Conservation (phyloP, 2,329 filamentous ascomycete species). For the Aureobasidium sp. region DNA sequence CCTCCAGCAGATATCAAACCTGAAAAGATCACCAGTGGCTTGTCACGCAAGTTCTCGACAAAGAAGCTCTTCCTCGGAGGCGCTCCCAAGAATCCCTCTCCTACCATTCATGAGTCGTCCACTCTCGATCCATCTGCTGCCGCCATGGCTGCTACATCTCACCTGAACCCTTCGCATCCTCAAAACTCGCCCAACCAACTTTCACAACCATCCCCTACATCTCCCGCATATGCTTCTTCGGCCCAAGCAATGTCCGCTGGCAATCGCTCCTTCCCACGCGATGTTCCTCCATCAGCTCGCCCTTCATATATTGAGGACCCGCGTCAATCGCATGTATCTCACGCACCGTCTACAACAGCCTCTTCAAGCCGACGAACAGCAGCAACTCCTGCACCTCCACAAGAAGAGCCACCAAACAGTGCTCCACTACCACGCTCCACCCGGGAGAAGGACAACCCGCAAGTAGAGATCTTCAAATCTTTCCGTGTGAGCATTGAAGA, state of each 20-base stretch:
- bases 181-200: conserved; percentile 32
- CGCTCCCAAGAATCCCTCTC: conserved; percentile 42
- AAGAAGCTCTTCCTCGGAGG: conserved; percentile 43
- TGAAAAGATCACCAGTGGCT: conserved; percentile 27
- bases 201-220: conserved; percentile 39
- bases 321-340: conserved; percentile 17
- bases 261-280: conserved; percentile 23
- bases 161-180: conserved; percentile 41
- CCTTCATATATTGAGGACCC: conserved; percentile 15
- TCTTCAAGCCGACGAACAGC: conserved; percentile 19
- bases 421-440: neutral
- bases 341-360: conserved; percentile 20
- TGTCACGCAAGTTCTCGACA: conserved; percentile 45
- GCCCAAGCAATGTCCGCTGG: conserved; percentile 18
- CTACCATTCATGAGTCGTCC: conserved; percentile 37
- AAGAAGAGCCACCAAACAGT: conserved; percentile 7
- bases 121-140: conserved; percentile 42
- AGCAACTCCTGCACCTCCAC: conserved; percentile 10
- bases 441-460: conserved; percentile 30
- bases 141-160: conserved; percentile 41
- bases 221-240: conserved; percentile 35
- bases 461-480: conserved; percentile 96
- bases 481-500: conserved; percentile 98
- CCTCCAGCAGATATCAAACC: conserved; percentile 14
- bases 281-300: conserved; percentile 16